phyloP scores from a whole-genome alignment of 305 asterid genomes.

The Ruellia speciosa region DNA sequence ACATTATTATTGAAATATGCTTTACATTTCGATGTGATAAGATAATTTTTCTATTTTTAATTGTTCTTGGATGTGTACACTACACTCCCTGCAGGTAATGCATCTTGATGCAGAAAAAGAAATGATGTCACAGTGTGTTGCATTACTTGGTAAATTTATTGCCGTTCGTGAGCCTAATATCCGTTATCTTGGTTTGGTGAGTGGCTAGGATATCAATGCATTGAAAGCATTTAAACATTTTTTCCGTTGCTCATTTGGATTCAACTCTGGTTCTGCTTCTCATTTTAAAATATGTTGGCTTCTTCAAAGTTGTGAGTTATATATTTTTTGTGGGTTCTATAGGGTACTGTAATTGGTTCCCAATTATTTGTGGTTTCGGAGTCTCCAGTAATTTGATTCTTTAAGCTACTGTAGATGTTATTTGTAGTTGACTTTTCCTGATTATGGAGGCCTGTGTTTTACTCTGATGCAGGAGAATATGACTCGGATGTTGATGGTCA shows the following conservation, averaged over 20 bases:
- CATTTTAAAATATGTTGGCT: neutral
- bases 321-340: neutral
- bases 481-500: conserved; percentile 98
- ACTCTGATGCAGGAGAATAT: conserved; percentile 79
- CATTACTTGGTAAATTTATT: conserved; percentile 95
- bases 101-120: conserved; percentile 99
- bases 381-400: conserved; percentile 16
- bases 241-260: conserved; percentile 1
- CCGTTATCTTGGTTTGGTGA: conserved; percentile 96
- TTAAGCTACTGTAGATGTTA: conserved; percentile 16
- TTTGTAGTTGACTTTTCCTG: conserved; percentile 24
- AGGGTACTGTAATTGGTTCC: neutral
- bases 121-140: conserved; percentile 99
- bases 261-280: neutral
- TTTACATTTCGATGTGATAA: neutral
- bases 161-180: conserved; percentile 99
- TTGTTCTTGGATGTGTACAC: conserved; percentile 6
- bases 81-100: conserved; percentile 59
- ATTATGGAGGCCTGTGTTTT: conserved; percentile 27
- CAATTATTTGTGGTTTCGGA: neutral
- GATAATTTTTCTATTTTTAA: neutral
- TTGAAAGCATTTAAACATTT: conserved; percentile 4
- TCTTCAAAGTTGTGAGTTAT: neutral
- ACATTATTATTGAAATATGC: too few species aligned
- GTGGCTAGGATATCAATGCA: conserved; percentile 11